Base-by-base conservation (phyloP, 352 stramenopile genomes). In the Phytophthora macrochlamydospora region DNA sequence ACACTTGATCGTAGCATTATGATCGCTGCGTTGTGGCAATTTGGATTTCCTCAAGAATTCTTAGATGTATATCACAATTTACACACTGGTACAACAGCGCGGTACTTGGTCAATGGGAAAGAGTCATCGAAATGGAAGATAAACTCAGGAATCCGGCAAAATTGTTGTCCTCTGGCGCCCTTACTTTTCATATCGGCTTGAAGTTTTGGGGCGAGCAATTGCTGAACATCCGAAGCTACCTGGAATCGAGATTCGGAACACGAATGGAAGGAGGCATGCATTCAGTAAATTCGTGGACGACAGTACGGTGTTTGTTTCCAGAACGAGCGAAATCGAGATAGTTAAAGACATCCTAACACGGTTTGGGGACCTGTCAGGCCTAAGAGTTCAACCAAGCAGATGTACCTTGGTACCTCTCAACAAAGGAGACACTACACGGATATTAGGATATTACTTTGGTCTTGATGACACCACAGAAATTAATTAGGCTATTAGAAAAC, bases 211-310 rank as follows among this genome's bases (percentile, higher is more conserved):
- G 0, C 33, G 24, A 44, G 37, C 37, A 3, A 67, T 67, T 31
- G 2, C 37, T 7, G 31, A 11, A 1, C 13, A 57, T n/a, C 30
- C 60, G 0, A 7, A 56, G 1, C 9, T 67, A 1, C 6, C 2
- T 6, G 54, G 62, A 30, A n/a, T 64, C 2, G 2, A 33, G 31
- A 48, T 69, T 6, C 29, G 45, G 3, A 11, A 46, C n/a, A 12
- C 30, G 0, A 9, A 11, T 14, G 8, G 29, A 2, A 3, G 18
- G 2, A 2, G 8, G 2, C 35, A 64, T 4, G 51, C 18, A 11
- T 67, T 56, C 32, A 44, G 35, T 2, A 35, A 35, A 3, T 64
- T 57, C 33, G 58, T 65, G 7, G 58, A 65, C 28, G 48, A 58
- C 12, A 61, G 59, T 11, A 60, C 35, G 7, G 35, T 62, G 14